phyloP scores from a whole-genome alignment of 1,284 basidiomycete species.

The Sphaerobolus stellatus region DNA sequence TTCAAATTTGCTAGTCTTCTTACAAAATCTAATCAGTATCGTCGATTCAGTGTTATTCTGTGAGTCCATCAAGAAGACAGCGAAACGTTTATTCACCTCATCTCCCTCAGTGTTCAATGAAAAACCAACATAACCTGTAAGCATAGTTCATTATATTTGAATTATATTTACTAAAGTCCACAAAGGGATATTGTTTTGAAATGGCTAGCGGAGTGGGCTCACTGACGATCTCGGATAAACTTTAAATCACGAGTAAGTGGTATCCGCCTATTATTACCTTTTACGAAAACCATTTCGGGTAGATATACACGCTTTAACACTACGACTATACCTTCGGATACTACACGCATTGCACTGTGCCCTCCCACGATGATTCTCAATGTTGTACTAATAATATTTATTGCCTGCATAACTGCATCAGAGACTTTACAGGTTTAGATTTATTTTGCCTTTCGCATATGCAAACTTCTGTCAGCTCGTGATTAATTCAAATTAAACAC shows the following conservation, averaged over 20 bases:
- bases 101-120: slow-evolving; percentile 77
- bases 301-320: no score
- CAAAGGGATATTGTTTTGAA: slow-evolving; percentile 69
- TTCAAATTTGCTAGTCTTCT: slow-evolving; percentile 9
- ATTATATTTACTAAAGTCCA: background rate
- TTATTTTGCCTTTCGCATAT: background rate
- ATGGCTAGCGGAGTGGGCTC: slow-evolving; percentile 67
- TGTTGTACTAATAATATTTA: slow-evolving; percentile 8
- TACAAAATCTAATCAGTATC: slow-evolving; percentile 16
- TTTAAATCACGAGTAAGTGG: no score
- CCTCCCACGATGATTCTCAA: no score
- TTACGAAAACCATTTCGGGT: no score
- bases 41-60: slow-evolving; percentile 72
- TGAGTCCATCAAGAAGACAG: slow-evolving; percentile 36
- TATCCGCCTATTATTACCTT: no score
- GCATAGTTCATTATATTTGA: slow-evolving; percentile 22
- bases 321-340: no score
- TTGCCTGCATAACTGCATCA: background rate
- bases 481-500: no score
- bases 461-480: background rate
- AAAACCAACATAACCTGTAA: slow-evolving; percentile 89
- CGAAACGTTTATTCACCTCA: background rate
- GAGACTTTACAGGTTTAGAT: background rate
- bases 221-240: no score
- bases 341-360: no score